Evolutionary conservation across 2,329 filamentous ascomycete genomes (phyloP), one percentile per base, ranked within the genome.

Genomic region (Esteya vermicola): DNA sequence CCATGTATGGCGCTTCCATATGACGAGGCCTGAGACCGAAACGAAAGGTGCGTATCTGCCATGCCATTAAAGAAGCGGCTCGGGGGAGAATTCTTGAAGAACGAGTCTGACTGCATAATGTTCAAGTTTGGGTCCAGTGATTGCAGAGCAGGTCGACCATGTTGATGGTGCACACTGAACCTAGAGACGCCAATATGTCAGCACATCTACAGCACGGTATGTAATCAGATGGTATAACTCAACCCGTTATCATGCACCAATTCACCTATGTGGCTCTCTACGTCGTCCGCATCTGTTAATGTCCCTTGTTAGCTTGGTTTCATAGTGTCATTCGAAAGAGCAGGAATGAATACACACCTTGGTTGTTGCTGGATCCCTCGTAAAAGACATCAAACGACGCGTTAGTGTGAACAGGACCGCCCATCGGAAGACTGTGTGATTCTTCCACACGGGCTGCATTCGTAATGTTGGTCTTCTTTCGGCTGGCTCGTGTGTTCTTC

Each of bases 51-150:
- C 4, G 38, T 19, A 6, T 46, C 20, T 4, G 46, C 43, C 7
- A 27, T 14, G 9, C 41, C 38, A 10, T 40, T 39, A 23, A 38
- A 47, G 19, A 40, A 48, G 1, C 40, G 45, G 9, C 19, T n/a
- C 6, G 46, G 22, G 0, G 39, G 7, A 3, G 30, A 19, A 9
- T 33, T 23, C 33, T 46, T 48, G 30, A 45, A 44, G 18, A 39
- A 43, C 2, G 43, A 14, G 1, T 36, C 10, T 6, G 39, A 18
- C 3, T 43, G 43, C 3, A 40, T 28, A 10, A 46, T 33, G 14
- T 44, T 26, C 30, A 47, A n/a, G 37, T 50, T 50, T 4, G 43
- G 37, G 31, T 49, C 43, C 1, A 47, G 36, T 10, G 42, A 44
- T n/a, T 50, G 48, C 18, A 50, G 34, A 19, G 39, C 40, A 7